Evolutionary conservation across 2,329 filamentous ascomycete species (phyloP), one percentile per base, ranked within the genome.

Genomic region (Neonectria coccinea): DNA sequence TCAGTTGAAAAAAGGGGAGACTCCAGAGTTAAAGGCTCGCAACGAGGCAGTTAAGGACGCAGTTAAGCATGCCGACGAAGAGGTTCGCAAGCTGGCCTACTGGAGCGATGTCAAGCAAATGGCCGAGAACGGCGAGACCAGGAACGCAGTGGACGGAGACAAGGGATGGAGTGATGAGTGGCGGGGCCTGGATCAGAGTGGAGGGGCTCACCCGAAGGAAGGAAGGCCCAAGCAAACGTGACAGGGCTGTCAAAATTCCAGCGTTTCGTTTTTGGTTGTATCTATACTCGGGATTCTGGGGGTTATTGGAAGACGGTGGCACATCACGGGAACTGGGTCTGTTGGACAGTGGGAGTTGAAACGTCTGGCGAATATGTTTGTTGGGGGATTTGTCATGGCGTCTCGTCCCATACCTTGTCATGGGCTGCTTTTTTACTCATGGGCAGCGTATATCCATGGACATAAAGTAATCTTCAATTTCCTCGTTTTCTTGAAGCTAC

Each of bases 81-180:
- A 97, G 74, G 91, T 97, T 54, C 89, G 89, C 62, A 90, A 86
- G 64, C 82, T 97, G 7, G 93, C 97, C 55, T 97, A 94, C 76
- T 97, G 95, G 91, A 94, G 91, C 74, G 92, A 97, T 75, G 88
- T 93, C 67, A 92, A 89, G 77, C 86, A 86, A 16, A 89, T 93
- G 80, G 86, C 90, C 0, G 83, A 84, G 67, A 79, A 78, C 11
- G 86, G 85, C 33, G 80, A 85, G 56, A 78, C 83, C 3, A 78
- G 76, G 36, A 77, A 80, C 18, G 84, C 82, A 2, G 80, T 84
- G 2, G 82, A 83, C 29, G 63, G 68, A 20, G 68, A 77, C 22
- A 75, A 76, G 57, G 76, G 74, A 47, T 77, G 77, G 66, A 77
- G 80, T 53, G 74, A 80, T 3, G 77, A 76, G 14, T 87, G 84